Evolutionary conservation across 2,329 filamentous ascomycete genomes (phyloP), one percentile per base, ranked within the genome.

Genomic region (Sclerotinia trifoliorum): DNA sequence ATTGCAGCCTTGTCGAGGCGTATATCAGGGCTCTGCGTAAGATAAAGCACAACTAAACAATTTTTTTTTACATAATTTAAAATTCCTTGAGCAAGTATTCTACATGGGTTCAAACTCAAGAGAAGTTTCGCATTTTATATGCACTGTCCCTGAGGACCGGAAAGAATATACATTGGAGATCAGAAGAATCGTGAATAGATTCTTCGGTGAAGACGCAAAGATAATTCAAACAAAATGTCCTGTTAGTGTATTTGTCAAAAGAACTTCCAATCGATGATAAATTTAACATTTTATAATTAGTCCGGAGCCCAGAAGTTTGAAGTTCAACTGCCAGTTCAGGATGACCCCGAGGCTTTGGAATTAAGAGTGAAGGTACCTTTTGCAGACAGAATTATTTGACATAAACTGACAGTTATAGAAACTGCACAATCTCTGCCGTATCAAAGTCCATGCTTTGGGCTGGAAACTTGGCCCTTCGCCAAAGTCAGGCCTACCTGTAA

Each of bases 381-480:
- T 19, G 13, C 46, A n/a, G 21, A 51, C 11, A 11, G 11, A 19
- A 19, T 1, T 26, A 49, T 15, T 19, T 19, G 2, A 7, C 1
- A 26, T 11, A 24, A 1, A 19, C 44, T 62, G 11, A 62, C 0
- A 39, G 32, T 8, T 5, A 49, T 2, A 67, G 65, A 62, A 62
- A 62, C 21, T 67, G 17, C 49, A 55, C 1, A 46, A 42, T 19
- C 48, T 67, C 1, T 67, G 65, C 46, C 49, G 65, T 13, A 26
- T 67, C 26, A 57, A 48, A 35, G n/a, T 19, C 3, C 44, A 62
- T 24, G 24, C 10, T 24, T 19, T 62, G 19, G 32, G 19, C n/a
- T 24, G 29, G 61, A 29, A 32, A 21, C 11, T 61, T n/a, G 42
- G 13, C 32, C 24, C 44, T 42, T 13, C n/a, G 8, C 13, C 19